Percentiles rank a stretch among this genome's conserved stretches.
Conservation (phyloP, 768 basidiomycete genomes). For the Boletus barrowsii region DNA sequence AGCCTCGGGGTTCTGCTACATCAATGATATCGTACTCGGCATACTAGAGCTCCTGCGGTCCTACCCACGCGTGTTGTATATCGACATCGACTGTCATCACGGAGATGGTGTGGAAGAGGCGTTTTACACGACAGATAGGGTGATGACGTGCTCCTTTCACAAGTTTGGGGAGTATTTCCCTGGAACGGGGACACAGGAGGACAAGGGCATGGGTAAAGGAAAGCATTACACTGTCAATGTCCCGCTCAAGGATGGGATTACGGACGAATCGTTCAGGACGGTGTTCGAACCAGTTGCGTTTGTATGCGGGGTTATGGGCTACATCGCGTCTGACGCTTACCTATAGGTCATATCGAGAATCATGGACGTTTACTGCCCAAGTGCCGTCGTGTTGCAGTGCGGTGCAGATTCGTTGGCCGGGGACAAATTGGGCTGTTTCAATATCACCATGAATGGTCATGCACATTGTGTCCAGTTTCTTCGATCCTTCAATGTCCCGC, state of each 20-base stretch:
- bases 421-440: conserved; percentile 95
- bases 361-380: conserved; percentile 84
- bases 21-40: conserved; percentile 95
- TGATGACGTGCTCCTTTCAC: conserved; percentile 97
- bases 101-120: conserved; percentile 99
- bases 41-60: conserved; percentile 90
- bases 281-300: conserved; percentile 89
- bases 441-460: conserved; percentile 93
- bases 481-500: conserved; percentile 75
- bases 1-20: conserved; percentile 98
- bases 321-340: neutral
- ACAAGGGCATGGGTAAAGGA: conserved; percentile 79
- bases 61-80: conserved; percentile 86
- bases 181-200: conserved; percentile 78
- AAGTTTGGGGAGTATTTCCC: conserved; percentile 89
- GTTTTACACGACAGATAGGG: conserved; percentile 95
- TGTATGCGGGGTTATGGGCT: neutral
- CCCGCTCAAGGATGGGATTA: conserved; percentile 91
- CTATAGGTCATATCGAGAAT: conserved; percentile 76
- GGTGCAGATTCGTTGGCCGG: conserved; percentile 94
- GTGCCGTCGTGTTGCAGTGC: conserved; percentile 89
- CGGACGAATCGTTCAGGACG: conserved; percentile 80
- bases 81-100: conserved; percentile 98
- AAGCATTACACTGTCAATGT: conserved; percentile 91
- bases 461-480: conserved; percentile 88